Conservation (phyloP, 1,139 yeast genomes). For the Yamadazyma membranifaciens region DNA sequence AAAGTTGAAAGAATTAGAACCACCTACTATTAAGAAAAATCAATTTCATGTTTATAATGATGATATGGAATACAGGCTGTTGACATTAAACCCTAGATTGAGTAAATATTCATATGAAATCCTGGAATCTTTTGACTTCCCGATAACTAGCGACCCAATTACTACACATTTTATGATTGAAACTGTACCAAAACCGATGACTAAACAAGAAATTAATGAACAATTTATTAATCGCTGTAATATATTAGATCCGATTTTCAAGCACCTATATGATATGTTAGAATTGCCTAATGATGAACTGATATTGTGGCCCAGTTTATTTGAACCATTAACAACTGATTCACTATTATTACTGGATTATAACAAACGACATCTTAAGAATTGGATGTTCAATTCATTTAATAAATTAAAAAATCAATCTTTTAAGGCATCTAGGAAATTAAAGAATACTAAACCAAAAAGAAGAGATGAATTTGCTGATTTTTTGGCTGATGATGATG, state of each 20-base stretch:
- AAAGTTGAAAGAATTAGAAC: slow-evolving; percentile 22
- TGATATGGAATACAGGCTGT: neutral
- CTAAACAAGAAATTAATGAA: slow-evolving; percentile 1
- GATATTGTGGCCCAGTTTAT: slow-evolving; percentile 42
- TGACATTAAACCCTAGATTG: neutral
- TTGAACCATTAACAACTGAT: slow-evolving; percentile 37
- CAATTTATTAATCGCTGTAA: slow-evolving; percentile 7
- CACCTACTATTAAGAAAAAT: slow-evolving; percentile 17
- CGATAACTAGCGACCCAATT: too few relatives aligned
- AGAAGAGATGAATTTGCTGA: slow-evolving; percentile 17
- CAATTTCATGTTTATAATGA: slow-evolving; percentile 22
- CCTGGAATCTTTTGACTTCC: neutral
- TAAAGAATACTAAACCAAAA: slow-evolving; percentile 20
- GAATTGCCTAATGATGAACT: neutral
- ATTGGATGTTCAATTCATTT: slow-evolving; percentile 55
- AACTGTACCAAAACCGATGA: too few relatives aligned
- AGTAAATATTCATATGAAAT: neutral
- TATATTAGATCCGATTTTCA: slow-evolving; percentile 2
- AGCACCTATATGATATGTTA: slow-evolving; percentile 4
- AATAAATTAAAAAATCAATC: slow-evolving; percentile 33
- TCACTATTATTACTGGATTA: slow-evolving; percentile 35
- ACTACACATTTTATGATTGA: too few relatives aligned
- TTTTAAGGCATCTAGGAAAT: slow-evolving; percentile 30
- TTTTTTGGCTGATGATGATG: slow-evolving; percentile 33
- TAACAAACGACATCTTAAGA: slow-evolving; percentile 23